Base-by-base conservation (phyloP, 192 early-diverging fungal species). In the Ambispora gerdemannii region DNA sequence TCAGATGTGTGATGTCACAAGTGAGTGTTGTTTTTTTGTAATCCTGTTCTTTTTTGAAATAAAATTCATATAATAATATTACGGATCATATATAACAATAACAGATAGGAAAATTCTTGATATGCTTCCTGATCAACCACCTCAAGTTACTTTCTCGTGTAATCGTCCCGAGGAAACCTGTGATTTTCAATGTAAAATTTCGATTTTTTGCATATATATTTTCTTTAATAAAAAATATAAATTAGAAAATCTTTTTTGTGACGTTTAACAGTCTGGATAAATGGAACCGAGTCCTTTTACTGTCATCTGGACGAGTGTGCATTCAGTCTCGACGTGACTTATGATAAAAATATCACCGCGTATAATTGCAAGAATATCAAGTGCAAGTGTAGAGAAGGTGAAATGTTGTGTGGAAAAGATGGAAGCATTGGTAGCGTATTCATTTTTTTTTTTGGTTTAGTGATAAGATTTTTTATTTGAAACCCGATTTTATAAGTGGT, bases 241-340 rank as follows among this genome's bases (percentile, higher is more conserved):
- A n/a, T n/a, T n/a, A n/a, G n/a, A n/a, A n/a, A n/a, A n/a, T n/a
- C n/a, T n/a, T n/a, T n/a, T n/a, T n/a, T n/a, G n/a, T n/a, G n/a
- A n/a, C 1, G 24, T 51, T 15, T 30, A 4, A 33, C 52, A 86
- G 85, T 97, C 72, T 97, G 95, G 95, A 86, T 90, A 4, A 91
- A 85, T 49, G 83, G 89, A 50, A 81, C 82, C 31, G 92, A 97
- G 73, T 91, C 92, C n/a, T 97, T 97, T 78, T 97, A 88, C 73
- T 97, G 95, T 74, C 79, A 89, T 55, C 75, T 97, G 32, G 80
- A 86, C 62, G 80, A 88, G n/a, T 97, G 95, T 72, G 55, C 73
- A 3, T 89, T 92, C 71, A 76, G 64, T 17, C 82, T 89, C 76
- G 82, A 86, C 65, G 77, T 72, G 25, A 77, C 76, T 27, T 78